These are phyloP conservation scores for Cantharellus cinnabarinus DNA, from an alignment of 768 basidiomycete genomes.

Conservation along the genomic window DNA sequence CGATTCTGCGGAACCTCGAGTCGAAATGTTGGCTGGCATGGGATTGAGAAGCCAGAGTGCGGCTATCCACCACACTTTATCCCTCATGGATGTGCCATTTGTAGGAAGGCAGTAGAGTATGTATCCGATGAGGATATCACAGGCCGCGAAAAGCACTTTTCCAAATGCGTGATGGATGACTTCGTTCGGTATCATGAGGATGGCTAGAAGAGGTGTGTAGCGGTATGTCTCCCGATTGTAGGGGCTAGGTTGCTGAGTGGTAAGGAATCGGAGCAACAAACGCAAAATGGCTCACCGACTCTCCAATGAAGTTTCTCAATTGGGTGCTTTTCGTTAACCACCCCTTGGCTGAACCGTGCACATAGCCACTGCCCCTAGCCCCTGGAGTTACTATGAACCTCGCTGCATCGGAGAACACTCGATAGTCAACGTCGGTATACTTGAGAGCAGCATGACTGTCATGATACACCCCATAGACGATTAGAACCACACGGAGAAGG, in stretches of 20 bases:
- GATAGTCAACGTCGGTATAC: slow-evolving; percentile 97
- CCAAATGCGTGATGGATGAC: slow-evolving; percentile 73
- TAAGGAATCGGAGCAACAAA: background rate
- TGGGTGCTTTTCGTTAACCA: slow-evolving; percentile 9
- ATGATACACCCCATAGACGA: slow-evolving; percentile 80
- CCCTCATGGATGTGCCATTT: background rate
- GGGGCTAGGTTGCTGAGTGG: slow-evolving; percentile 32
- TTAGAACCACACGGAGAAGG: slow-evolving; percentile 22
- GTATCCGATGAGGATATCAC: slow-evolving; percentile 62
- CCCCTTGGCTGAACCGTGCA: slow-evolving; percentile 36
- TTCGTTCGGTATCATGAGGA: slow-evolving; percentile 61
- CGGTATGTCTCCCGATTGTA: slow-evolving; percentile 86
- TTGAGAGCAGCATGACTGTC: slow-evolving; percentile 66
- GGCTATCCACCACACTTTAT: slow-evolving; percentile 28
- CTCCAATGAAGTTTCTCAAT: slow-evolving; percentile 31
- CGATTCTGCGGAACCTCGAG: slow-evolving; percentile 88
- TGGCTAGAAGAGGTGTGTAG: slow-evolving; percentile 82
- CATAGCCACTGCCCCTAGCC: slow-evolving; percentile 22
- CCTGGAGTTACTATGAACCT: slow-evolving; percentile 33
- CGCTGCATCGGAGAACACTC: slow-evolving; percentile 86
- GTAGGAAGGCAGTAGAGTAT: slow-evolving; percentile 30
- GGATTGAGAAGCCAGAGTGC: slow-evolving; percentile 78
- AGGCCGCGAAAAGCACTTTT: slow-evolving; percentile 69
- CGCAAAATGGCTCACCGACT: slow-evolving; percentile 33
- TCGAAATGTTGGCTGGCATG: slow-evolving; percentile 87